Base-by-base conservation (phyloP, 2,329 filamentous ascomycete species). In the Fusarium denticulatum region DNA sequence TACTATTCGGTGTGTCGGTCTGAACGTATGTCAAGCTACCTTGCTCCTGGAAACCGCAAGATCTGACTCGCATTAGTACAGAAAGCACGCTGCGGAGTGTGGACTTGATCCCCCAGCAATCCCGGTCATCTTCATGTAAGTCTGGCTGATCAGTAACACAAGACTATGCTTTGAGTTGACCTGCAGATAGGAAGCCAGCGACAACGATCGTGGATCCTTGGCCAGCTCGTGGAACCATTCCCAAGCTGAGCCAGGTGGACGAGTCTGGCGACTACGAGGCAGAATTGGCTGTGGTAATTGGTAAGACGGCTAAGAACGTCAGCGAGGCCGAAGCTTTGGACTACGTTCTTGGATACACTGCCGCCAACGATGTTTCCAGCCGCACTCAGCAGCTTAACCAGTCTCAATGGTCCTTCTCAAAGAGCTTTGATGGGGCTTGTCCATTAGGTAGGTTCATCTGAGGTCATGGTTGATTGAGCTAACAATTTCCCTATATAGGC, bases 331-430 rank as follows among this genome's bases (percentile, higher is more conserved):
- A 91, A 34, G 89, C 89, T 10, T 77, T 89, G 57, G 84, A 87
- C 71, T 90, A 91, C 74, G 85, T 92, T 9, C 86, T 92, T 5
- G 90, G 90, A 34, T 92, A 92, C 78, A 90, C 89, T 1, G 86
- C 86, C 28, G 86, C 86, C 75, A 92, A 92, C 80, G 90, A 92
- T 76, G 86, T 92, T 12, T 91, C 89, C 9, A 78, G 77, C 26
- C 76, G 77, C n/a, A 76, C 72, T 22, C 74, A 76, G 16, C 77
- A 78, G 52, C 60, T 79, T 12, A 78, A 75, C 63, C 76, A 78
- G 60, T 78, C 76, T 40, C 77, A 78, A 12, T 78, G 77, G 77
- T 77, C 74, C 65, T 90, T 86, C 77, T 89, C 87, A 30, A 90
- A 90, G 80, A 87, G 88, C 3, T 89, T 90, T 61, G 89, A 90